Percentiles rank a stretch among this genome's conserved stretches.
Evolutionary conservation across 768 basidiomycete species (phyloP).

Genomic region (Lactarius hengduanensis): DNA sequence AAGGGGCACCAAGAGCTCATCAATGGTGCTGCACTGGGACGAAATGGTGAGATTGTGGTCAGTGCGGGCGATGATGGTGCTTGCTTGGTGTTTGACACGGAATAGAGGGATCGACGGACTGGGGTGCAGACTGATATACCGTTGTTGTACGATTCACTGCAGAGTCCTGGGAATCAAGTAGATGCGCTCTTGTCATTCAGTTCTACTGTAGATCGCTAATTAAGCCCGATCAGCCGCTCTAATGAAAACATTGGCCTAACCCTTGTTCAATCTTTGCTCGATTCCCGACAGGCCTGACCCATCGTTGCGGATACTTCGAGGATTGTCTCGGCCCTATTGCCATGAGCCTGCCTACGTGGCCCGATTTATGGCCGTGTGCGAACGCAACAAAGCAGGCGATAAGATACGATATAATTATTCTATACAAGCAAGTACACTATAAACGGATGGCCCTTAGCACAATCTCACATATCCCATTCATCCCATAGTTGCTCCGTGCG

Average conservation of each 20-base stretch:
- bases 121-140: background rate
- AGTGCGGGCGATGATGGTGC: constrained; percentile 90
- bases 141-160: constrained; percentile 1
- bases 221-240: background rate
- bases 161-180: background rate
- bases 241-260: background rate
- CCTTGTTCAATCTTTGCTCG: background rate
- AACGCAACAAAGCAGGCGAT: background rate
- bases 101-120: constrained; percentile 28
- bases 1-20: constrained; percentile 80
- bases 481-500: constrained; percentile 25
- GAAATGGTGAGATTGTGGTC: constrained; percentile 69
- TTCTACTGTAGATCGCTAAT: background rate
- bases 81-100: constrained; percentile 80
- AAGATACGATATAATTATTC: background rate
- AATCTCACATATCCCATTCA: constrained; percentile 28
- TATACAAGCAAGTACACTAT: constrained; percentile 2
- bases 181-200: background rate
- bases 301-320: background rate
- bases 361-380: background rate
- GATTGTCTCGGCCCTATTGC: background rate
- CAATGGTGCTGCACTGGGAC: constrained; percentile 69
- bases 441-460: background rate
- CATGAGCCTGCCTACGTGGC: background rate
- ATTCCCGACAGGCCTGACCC: background rate